Conservation (phyloP, 805 yeast species). For the Schwanniomyces vanrijiae region DNA sequence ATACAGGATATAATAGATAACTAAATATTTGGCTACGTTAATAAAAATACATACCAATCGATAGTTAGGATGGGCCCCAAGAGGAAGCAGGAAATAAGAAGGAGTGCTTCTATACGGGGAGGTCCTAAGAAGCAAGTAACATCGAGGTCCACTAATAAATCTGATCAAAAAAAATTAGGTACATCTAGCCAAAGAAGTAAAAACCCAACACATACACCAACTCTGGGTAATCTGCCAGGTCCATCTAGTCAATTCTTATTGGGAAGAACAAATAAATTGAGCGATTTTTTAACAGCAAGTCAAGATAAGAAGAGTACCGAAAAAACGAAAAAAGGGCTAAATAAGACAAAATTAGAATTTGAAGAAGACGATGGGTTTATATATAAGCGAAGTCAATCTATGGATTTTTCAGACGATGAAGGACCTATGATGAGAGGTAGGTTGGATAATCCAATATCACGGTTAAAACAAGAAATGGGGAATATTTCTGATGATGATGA, state of each 20-base stretch:
- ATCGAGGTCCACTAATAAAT: neutral
- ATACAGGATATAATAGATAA: slow-evolving; percentile 10
- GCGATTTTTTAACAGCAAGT: slow-evolving; percentile 13
- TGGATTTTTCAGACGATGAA: neutral
- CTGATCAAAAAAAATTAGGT: neutral
- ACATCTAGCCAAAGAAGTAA: neutral
- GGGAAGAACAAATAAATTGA: slow-evolving; percentile 19
- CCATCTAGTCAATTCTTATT: slow-evolving; percentile 10
- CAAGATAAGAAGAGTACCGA: slow-evolving; percentile 1
- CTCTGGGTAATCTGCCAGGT: slow-evolving; percentile 4
- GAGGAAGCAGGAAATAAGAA: slow-evolving; percentile 5
- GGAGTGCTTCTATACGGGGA: slow-evolving; percentile 1
- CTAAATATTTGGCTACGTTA: neutral
- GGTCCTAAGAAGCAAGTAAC: neutral
- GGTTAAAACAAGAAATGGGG: slow-evolving; percentile 17
- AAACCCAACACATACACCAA: neutral
- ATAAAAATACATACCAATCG: neutral
- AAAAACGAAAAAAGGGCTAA: neutral
- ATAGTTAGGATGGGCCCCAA: slow-evolving; percentile 11
- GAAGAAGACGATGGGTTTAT: slow-evolving; percentile 36
- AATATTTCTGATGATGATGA: slow-evolving; percentile 14
- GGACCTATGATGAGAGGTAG: slow-evolving; percentile 9
- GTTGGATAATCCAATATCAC: slow-evolving; percentile 25
- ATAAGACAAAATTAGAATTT: slow-evolving; percentile 2
- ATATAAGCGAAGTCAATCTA: slow-evolving; percentile 24